These are phyloP conservation scores for Penicillium paneum DNA, from an alignment of 2,329 filamentous ascomycete genomes.

Conservation along the genomic window DNA sequence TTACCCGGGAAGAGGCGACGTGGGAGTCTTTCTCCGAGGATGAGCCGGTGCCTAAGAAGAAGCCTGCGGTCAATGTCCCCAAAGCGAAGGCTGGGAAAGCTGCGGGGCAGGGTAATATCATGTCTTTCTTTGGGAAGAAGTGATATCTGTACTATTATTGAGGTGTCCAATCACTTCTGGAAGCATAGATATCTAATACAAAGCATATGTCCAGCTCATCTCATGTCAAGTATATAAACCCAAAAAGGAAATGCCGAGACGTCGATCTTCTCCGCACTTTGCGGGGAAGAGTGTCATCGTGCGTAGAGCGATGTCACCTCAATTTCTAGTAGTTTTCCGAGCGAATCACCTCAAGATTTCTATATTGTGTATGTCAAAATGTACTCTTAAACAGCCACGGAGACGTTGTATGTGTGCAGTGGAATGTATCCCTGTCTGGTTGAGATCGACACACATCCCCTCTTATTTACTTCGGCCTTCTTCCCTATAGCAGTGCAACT, in stretches of 20 bases:
- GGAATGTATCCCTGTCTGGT: conserved; percentile 22
- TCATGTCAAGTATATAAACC: background rate
- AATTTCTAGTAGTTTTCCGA: conserved; percentile 11
- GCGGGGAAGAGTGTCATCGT: conserved; percentile 19
- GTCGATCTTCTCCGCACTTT: conserved; percentile 24
- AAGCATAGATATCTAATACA: background rate
- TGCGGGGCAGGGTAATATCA: conserved; percentile 67
- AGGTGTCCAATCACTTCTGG: background rate
- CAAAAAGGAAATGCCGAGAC: background rate
- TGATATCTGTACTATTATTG: conserved; percentile 30
- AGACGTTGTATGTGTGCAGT: background rate
- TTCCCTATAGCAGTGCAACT: background rate
- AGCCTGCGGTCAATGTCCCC: conserved; percentile 41
- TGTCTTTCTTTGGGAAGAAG: conserved; percentile 89
- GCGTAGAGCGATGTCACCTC: conserved; percentile 19
- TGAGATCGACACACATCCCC: conserved; percentile 19
- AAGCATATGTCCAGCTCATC: background rate
- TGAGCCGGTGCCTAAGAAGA: conserved; percentile 58
- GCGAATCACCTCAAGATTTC: background rate
- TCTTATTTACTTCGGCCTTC: conserved; percentile 17
- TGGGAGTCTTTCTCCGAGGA: conserved; percentile 97
- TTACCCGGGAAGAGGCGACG: conserved; percentile 76
- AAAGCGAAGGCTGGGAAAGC: conserved; percentile 59
- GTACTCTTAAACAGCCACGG: background rate
- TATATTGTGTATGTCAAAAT: background rate